phyloP scores from a whole-genome alignment of 495 filamentous ascomycete species.

The Bombardia bombarda region DNA sequence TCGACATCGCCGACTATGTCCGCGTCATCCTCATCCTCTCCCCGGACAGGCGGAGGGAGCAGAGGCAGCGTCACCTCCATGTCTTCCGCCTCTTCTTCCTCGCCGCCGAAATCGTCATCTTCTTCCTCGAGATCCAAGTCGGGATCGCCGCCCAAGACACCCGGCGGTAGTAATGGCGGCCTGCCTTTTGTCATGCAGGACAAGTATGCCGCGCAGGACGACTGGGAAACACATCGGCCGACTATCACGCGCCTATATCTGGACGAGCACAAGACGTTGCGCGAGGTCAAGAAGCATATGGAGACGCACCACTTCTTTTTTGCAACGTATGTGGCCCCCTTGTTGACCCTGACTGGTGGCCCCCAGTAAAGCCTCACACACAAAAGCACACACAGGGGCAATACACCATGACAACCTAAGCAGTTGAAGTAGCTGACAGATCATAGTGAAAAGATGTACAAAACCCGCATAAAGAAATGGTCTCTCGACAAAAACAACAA shows the following conservation, averaged over 20 bases:
- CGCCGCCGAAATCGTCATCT: too few species aligned
- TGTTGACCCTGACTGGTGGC: background rate
- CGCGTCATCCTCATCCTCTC: too few species aligned
- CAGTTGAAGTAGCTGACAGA: background rate
- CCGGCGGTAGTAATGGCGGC: too few species aligned
- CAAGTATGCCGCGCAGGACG: slow-evolving; percentile 1
- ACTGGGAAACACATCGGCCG: slow-evolving; percentile 14
- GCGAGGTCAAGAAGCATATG: slow-evolving; percentile 35
- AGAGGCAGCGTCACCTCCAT: too few species aligned
- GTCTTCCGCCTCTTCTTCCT: too few species aligned
- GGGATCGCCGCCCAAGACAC: too few species aligned
- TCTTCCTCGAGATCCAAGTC: too few species aligned
- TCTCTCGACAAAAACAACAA: slow-evolving; percentile 37
- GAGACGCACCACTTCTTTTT: slow-evolving; percentile 27
- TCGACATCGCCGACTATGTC: too few species aligned
- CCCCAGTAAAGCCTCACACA: too few species aligned
- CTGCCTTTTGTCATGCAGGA: background rate
- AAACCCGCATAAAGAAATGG: slow-evolving; percentile 36
- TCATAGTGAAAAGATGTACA: slow-evolving; percentile 36
- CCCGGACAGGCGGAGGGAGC: too few species aligned
- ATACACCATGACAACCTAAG: too few species aligned
- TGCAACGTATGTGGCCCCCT: slow-evolving; percentile 26
- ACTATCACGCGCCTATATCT: slow-evolving; percentile 25
- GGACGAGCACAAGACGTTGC: slow-evolving; percentile 30
- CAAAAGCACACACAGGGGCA: too few species aligned